Conservation (phyloP, 495 filamentous ascomycete genomes). For the Penicillium alfredii region DNA sequence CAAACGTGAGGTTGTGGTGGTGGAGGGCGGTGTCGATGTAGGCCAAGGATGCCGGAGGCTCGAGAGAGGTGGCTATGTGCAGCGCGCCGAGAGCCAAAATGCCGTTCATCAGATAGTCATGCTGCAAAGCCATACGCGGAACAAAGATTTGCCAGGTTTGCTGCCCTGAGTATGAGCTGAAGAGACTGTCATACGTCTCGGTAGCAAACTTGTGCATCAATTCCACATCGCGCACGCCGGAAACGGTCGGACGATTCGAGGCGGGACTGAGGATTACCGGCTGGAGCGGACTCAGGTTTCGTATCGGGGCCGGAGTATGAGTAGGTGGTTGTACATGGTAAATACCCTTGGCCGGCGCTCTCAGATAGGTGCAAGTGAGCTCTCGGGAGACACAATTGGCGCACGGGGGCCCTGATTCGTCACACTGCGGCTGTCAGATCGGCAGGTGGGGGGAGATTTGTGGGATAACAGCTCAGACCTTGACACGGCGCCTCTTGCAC, state of each 20-base stretch:
- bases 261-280: constrained; percentile 18
- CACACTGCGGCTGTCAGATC: constrained; percentile 31
- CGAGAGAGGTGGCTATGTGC: constrained; percentile 41
- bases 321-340: constrained; percentile 3
- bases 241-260: constrained; percentile 14
- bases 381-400: constrained; percentile 39
- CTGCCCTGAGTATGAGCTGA: constrained; percentile 21
- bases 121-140: constrained; percentile 41
- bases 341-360: constrained; percentile 16
- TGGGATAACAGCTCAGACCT: constrained; percentile 27
- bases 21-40: constrained; percentile 48
- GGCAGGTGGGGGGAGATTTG: too few relatives aligned
- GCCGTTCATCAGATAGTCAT: constrained; percentile 51
- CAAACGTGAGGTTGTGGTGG: constrained; percentile 45
- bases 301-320: constrained; percentile 4
- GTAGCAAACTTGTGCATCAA: constrained; percentile 42
- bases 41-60: constrained; percentile 30
- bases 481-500: constrained; percentile 53
- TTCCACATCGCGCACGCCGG: constrained; percentile 30
- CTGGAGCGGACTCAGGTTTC: constrained; percentile 8
- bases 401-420: constrained; percentile 41
- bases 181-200: constrained; percentile 33
- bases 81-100: constrained; percentile 49
- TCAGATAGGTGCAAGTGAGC: constrained; percentile 35
- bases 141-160: constrained; percentile 37